Evolutionary conservation across 305 asterid genomes (phyloP).

Genomic region (Fraxinus platypoda): DNA sequence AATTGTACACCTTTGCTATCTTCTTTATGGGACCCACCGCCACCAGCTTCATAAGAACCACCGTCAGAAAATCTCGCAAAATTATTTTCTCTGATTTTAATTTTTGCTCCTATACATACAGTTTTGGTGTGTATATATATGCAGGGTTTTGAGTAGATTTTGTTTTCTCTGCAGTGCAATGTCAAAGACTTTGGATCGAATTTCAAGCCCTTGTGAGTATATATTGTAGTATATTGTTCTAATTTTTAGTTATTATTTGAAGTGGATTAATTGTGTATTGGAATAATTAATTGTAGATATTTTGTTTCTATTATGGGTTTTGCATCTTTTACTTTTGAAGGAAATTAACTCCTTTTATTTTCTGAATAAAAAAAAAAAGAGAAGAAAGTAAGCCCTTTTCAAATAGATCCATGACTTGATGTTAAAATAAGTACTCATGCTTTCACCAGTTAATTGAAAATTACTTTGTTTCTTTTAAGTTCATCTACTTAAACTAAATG

Average conservation of each 20-base stretch:
- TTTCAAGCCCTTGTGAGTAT: slow-evolving; percentile 39
- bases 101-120: background rate
- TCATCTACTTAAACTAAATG: background rate
- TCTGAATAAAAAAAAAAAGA: too few species aligned
- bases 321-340: background rate
- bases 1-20: slow-evolving; percentile 24
- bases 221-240: background rate
- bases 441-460: background rate
- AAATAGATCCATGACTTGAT: too few species aligned
- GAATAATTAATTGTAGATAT: background rate
- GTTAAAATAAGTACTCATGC: background rate
- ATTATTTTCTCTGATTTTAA: slow-evolving; percentile 4
- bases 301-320: background rate
- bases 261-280: slow-evolving; percentile 1
- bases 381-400: too few species aligned
- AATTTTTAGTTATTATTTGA: background rate
- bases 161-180: slow-evolving; percentile 4
- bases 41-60: slow-evolving; percentile 23
- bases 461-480: background rate
- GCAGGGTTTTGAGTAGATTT: background rate
- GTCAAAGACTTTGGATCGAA: slow-evolving; percentile 37
- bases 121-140: background rate
- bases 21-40: slow-evolving; percentile 27
- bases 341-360: too few species aligned
- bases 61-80: slow-evolving; percentile 3